Evolutionary conservation across 768 basidiomycete species (phyloP), one percentile per base, ranked within the genome.

Genomic region (Trametes cingulata): DNA sequence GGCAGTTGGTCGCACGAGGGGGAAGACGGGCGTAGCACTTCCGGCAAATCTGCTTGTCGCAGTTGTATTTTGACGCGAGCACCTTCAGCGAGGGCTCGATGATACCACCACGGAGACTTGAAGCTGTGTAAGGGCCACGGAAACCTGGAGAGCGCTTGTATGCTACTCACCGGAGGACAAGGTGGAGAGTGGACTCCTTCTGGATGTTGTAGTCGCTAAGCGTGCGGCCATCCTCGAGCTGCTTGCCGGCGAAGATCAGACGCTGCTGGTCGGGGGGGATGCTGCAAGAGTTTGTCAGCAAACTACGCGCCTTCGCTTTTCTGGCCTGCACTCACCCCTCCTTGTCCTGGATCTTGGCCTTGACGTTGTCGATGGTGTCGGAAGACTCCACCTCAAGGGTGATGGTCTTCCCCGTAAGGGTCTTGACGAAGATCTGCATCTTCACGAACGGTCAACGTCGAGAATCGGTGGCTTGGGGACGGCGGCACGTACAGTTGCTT

Each of bases 21-120:
- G 97, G 96, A 69, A 98, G 96, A 69, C 97, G 96, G 45, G 97
- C 97, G 77, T 98, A 98, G 82, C 97, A 98, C 78, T 98, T 98
- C 77, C 97, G 94, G 85, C 97, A 98, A 71, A 98, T 98, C 75
- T 95, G 93, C 84, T 96, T 96, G 79, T 97, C 94, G 76, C 95
- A 98, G 81, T 98, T 98, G 87, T 95, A 97, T 77, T 96, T 96
- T 74, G 89, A 84, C 59, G 97, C 97, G 62, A 98, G 86, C 41
- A 94, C 93, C 80, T 98, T 98, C 72, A 99, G 81, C 66, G 97
- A 98, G 63, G 97, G 97, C 80, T 99, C 97, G 67, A 99, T 98
- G 82, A 99, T 94, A 52, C 97, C 97, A 63, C 97, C 95, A 76
- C 94, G 91, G 69, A 96, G 92, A 82, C 91, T 91, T 65, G 8